Evolutionary conservation across 2,329 filamentous ascomycete genomes (phyloP), one percentile per base, ranked within the genome.

Genomic region (Colletotrichum sp.): DNA sequence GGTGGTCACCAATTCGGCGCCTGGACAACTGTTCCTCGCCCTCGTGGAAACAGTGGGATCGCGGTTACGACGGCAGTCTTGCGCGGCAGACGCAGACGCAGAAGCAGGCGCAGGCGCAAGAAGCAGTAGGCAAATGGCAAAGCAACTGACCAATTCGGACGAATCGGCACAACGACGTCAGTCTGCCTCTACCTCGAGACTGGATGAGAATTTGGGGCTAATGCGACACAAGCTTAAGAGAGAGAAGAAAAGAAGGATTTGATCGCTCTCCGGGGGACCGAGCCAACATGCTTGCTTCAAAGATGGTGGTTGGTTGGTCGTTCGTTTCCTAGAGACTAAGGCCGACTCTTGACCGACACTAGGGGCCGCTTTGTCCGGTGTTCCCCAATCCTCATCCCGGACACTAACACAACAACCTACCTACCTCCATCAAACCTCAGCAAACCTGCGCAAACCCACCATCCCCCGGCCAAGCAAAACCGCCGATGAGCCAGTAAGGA

Each of bases 331-430:
- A 60, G 38, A 56, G 69, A 65, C 73, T 30, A 72, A 21, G 34
- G 24, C 43, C 56, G 32, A 28, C 66, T 68, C 73, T 28, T 66
- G 56, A 36, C 64, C 64, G 58, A 75, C 73, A 55, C 70, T 75
- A 75, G 24, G 58, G 38, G 30, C 66, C 66, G 71, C 68, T 66
- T 43, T 71, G 68, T 55, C 36, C 73, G 73, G 73, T 73, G 73
- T 75, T 75, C 73, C 73, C 73, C 73, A 75, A 75, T 52, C 32
- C 56, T 36, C 73, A 75, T 75, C 70, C 73, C 73, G 73, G 70
- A 65, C 48, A 32, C 43, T 48, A 48, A 48, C 43, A 48, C 43
- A 48, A 48, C 43, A 12, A n/a, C 38, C 38, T 43, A 21, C 43
- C 43, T 48, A 48, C 43, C n/a, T 32, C 34, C 18, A 65, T 18